These are phyloP conservation scores for Musa itinerans DNA, from an alignment of 176 grass and related monocot genomes.

Conservation along the genomic window DNA sequence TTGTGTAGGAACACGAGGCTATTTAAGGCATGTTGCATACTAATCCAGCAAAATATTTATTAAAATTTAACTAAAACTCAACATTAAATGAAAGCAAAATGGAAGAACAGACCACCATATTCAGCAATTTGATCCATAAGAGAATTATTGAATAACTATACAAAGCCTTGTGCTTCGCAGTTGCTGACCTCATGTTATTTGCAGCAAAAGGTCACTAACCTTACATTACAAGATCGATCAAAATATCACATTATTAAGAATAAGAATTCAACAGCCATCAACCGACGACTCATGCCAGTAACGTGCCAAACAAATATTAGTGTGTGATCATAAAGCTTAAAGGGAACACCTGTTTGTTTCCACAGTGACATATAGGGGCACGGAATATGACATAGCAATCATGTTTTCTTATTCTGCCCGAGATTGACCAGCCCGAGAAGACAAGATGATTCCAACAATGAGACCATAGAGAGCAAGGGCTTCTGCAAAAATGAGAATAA, in stretches of 20 bases:
- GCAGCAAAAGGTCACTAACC: not conserved
- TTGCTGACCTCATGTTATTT: not conserved
- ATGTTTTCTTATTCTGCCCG: not conserved
- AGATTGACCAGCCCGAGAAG: constrained; percentile 11
- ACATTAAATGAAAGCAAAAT: not conserved
- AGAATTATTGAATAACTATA: not conserved
- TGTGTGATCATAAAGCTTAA: not conserved
- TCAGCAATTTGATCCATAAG: not conserved
- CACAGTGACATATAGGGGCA: not conserved
- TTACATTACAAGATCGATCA: not conserved
- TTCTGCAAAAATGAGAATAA: constrained; percentile 17
- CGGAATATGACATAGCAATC: not conserved
- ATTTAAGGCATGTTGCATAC: too few species aligned
- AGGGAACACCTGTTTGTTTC: not conserved
- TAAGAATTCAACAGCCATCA: not conserved
- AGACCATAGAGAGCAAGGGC: constrained; percentile 10
- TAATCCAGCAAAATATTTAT: too few species aligned
- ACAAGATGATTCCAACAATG: constrained; percentile 11
- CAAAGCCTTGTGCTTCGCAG: not conserved
- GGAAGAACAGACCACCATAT: not conserved
- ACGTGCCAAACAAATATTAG: not conserved
- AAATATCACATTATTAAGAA: not conserved
- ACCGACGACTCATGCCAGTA: not conserved
- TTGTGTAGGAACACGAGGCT: too few species aligned
- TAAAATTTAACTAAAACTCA: too few species aligned